Conservation (phyloP, 106 monocot genomes). For the Allium sativum region DNA sequence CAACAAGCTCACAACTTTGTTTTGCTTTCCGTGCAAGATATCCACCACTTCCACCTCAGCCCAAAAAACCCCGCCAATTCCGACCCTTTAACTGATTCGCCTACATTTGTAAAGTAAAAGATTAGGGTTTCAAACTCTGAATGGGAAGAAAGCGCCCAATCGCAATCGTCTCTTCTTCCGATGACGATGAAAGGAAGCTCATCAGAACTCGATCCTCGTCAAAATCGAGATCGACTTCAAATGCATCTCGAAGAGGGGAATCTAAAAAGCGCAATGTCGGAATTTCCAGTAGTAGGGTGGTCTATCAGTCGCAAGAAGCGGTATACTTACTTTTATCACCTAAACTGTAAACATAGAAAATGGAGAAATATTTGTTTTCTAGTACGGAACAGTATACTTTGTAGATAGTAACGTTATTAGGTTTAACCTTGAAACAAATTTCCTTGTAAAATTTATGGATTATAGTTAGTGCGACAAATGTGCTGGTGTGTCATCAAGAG, state of each 20-base stretch:
- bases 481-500: too few species aligned
- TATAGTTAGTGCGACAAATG: too few species aligned
- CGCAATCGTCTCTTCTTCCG: background rate
- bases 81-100: too few species aligned
- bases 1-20: background rate
- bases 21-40: conserved; percentile 2
- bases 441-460: too few species aligned
- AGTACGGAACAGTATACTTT: background rate
- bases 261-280: conserved; percentile 3
- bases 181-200: conserved; percentile 1
- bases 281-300: background rate
- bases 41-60: too few species aligned
- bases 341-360: too few species aligned
- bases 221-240: conserved; percentile 2
- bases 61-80: background rate
- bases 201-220: background rate
- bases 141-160: conserved; percentile 10
- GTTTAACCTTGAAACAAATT: background rate
- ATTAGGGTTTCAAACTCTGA: background rate
- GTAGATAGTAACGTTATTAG: background rate
- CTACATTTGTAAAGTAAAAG: background rate
- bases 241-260: background rate
- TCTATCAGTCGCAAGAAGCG: background rate
- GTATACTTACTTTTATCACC: background rate
- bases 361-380: too few species aligned